Evolutionary conservation across 768 basidiomycete species (phyloP).

Genomic region (Psilocybe cyanescens): DNA sequence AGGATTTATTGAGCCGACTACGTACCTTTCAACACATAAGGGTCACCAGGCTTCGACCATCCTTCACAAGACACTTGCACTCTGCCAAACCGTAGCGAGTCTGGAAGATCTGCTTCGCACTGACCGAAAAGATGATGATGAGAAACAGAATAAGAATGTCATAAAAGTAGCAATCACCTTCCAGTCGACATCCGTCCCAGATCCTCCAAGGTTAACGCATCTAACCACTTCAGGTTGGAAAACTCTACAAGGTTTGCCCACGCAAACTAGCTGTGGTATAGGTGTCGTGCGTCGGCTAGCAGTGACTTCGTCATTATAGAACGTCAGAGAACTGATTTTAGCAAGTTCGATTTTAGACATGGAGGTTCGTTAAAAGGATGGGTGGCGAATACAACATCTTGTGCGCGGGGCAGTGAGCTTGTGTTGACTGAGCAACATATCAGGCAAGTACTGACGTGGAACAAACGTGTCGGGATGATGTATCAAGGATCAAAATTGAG

Average conservation of each 20-base stretch:
- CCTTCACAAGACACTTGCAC: slow-evolving; percentile 92
- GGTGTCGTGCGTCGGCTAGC: slow-evolving; percentile 65
- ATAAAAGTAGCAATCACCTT: slow-evolving; percentile 54
- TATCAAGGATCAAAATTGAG: not conserved
- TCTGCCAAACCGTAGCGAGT: slow-evolving; percentile 78
- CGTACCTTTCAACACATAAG: slow-evolving; percentile 81
- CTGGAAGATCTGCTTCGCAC: slow-evolving; percentile 92
- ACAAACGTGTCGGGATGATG: slow-evolving; percentile 29
- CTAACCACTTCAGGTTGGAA: slow-evolving; percentile 87
- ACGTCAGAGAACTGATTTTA: slow-evolving; percentile 74
- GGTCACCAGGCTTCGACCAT: slow-evolving; percentile 82
- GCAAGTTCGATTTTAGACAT: slow-evolving; percentile 79
- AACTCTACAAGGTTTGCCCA: slow-evolving; percentile 74
- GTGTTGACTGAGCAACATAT: not conserved
- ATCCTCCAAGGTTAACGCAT: slow-evolving; percentile 77
- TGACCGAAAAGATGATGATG: slow-evolving; percentile 27
- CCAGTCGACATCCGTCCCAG: slow-evolving; percentile 87
- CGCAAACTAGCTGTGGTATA: slow-evolving; percentile 79
- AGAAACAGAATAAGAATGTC: not conserved
- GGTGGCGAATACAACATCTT: not conserved
- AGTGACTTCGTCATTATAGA: slow-evolving; percentile 75
- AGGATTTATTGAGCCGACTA: slow-evolving; percentile 10
- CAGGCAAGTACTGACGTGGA: slow-evolving; percentile 34
- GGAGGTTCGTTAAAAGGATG: slow-evolving; percentile 12
- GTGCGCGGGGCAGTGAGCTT: not conserved